A percentile compares a stretch with the other conserved stretches of the same genome.
Evolutionary conservation across 2,329 filamentous ascomycete genomes (phyloP).

Genomic region (Microdochium bolleyi): DNA sequence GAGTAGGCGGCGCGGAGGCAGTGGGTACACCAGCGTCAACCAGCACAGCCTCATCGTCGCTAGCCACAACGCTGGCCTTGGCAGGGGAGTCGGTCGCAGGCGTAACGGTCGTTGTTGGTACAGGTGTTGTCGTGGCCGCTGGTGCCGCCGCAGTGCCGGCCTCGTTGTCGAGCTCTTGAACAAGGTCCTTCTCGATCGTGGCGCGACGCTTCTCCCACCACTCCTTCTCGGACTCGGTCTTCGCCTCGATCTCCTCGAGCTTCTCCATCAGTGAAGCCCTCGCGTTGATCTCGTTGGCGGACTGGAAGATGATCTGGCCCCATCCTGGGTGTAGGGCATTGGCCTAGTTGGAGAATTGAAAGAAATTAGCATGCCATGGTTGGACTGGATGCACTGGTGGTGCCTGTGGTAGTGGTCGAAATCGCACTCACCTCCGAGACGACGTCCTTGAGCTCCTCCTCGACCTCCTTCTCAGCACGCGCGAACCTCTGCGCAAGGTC

Average conservation of each 20-base stretch:
- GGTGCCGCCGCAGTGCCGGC: constrained; percentile 9
- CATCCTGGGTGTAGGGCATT: constrained; percentile 84
- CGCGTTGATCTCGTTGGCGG: constrained; percentile 89
- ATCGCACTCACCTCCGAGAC: constrained; percentile 66
- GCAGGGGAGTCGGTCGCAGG: constrained; percentile 21
- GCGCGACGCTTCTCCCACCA: constrained; percentile 88
- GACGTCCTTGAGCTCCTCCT: constrained; percentile 90
- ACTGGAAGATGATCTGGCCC: constrained; percentile 95
- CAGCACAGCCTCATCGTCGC: constrained; percentile 69
- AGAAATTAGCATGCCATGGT: too few species aligned
- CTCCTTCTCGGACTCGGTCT: constrained; percentile 66
- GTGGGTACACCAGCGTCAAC: constrained; percentile 50
- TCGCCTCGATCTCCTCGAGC: constrained; percentile 67
- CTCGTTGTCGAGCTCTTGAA: constrained; percentile 73
- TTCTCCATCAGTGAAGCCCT: constrained; percentile 71
- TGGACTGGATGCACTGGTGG: too few species aligned
- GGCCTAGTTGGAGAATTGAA: constrained; percentile 46
- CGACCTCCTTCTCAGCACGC: constrained; percentile 93
- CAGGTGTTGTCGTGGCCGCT: neutral
- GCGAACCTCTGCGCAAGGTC: constrained; percentile 91
- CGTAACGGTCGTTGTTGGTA: constrained; percentile 24
- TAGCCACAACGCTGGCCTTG: constrained; percentile 25
- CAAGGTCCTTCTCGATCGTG: constrained; percentile 66
- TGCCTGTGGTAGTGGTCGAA: constrained; percentile 1
- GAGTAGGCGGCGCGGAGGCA: constrained; percentile 23